Percentiles rank a stretch among this genome's conserved stretches.
These are phyloP conservation scores for Knufia petricola DNA, from an alignment of 2,329 filamentous ascomycete species.

Conservation along the genomic window DNA sequence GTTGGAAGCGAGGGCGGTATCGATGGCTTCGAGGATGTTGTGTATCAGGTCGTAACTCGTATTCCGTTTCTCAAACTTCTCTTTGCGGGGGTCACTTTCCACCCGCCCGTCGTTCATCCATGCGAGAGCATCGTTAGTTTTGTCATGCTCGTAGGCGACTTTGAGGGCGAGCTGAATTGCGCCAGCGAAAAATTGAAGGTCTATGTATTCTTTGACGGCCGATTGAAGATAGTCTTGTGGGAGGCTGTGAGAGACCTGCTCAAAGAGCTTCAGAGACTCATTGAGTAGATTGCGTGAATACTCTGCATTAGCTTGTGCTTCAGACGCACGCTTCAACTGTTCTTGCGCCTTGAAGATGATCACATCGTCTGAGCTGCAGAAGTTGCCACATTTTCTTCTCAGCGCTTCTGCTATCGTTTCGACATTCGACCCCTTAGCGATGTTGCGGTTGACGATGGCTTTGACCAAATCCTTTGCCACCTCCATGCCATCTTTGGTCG, in stretches of 20 bases:
- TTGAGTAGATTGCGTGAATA: constrained; percentile 69
- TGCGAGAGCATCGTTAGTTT: constrained; percentile 70
- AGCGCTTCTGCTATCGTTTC: constrained; percentile 96
- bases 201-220: constrained; percentile 69
- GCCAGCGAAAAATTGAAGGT: constrained; percentile 82
- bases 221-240: constrained; percentile 69
- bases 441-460: constrained; percentile 95
- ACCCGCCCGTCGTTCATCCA: constrained; percentile 83
- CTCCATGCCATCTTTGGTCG: constrained; percentile 67
- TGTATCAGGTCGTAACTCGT: constrained; percentile 83
- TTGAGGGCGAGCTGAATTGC: constrained; percentile 78
- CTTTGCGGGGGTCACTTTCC: constrained; percentile 57
- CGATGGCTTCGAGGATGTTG: constrained; percentile 66
- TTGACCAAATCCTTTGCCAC: constrained; percentile 92
- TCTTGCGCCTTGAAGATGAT: constrained; percentile 98
- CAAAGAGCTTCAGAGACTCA: constrained; percentile 79
- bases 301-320: constrained; percentile 66
- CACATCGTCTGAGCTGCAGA: constrained; percentile 95
- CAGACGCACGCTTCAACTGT: constrained; percentile 76
- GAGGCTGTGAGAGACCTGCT: constrained; percentile 75
- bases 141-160: constrained; percentile 76
- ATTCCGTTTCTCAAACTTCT: constrained; percentile 60
- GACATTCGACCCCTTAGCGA: constrained; percentile 91
- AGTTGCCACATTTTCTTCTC: constrained; percentile 82
- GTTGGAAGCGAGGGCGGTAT: constrained; percentile 57